Base-by-base conservation (phyloP, 192 early-diverging fungal genomes). In the Geranomyces variabilis region DNA sequence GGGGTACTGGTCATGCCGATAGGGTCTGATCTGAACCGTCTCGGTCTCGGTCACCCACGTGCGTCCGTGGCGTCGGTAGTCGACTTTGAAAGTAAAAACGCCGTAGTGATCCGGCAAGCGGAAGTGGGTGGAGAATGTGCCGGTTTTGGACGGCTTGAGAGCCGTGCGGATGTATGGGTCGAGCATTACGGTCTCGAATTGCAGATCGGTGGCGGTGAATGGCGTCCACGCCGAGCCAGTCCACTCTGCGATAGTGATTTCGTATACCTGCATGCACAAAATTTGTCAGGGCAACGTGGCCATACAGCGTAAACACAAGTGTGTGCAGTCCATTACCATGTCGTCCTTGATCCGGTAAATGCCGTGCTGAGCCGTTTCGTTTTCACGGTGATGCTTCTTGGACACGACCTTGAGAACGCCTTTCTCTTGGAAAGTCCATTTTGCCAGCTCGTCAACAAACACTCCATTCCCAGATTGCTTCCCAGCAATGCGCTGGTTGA, bases 401-500 rank as follows among this genome's bases (percentile, higher is more conserved):
- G 79, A 70, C 33, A 85, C 77, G n/a, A 94, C 87, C 62, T 89
- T 87, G 30, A 99, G 75, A 14, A 95, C 95, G 15, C 89, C 81
- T 78, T 91, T 94, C 79, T 98, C 95, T 76, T 95, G 93, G 77
- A 98, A 92, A 10, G 86, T 86, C 97, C 97, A 99, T 73, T 92
- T 84, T 36, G 80, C 79, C 43, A 99, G 66, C 53, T 94, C 92
- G 7, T 69, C 72, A 1, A 85, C 84, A 75, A 98, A 96, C 33
- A 75, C 83, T 59, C 73, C 74, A 77, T 99, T 99, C 49, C 88
- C 91, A 13, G 74, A 61, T 43, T 71, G 61, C 5, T n/a, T 45
- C 58, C 51, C 49, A 31, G 5, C 51, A 17, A 49, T 22, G 58
- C 41, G 17, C 63, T 29, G 17, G 8, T 64, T 36, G 21, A 46